Percentiles rank a stretch among this genome's conserved stretches.
Evolutionary conservation across 176 grass and related monocot genomes (phyloP).

Genomic region (Aegilops bicornis): DNA sequence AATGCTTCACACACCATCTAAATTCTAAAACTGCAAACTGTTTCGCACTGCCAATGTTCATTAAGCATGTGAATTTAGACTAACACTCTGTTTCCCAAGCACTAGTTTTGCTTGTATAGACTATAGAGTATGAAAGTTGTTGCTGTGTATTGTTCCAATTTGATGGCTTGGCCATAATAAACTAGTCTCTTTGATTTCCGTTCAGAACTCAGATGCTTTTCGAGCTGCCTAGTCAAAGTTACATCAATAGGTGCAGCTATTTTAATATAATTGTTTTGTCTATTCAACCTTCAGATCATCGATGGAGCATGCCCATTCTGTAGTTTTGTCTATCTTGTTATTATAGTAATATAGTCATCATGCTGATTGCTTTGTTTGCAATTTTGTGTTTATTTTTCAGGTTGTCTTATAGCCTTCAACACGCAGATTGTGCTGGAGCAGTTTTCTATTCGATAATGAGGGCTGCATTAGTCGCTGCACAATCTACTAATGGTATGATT

Average conservation of each 20-base stretch:
- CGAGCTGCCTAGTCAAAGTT: background rate
- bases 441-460: slow-evolving; percentile 76
- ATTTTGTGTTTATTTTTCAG: slow-evolving; percentile 48
- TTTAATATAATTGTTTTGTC: background rate
- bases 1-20: background rate
- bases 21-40: background rate
- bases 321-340: slow-evolving; percentile 13
- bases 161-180: background rate
- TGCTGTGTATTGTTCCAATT: background rate
- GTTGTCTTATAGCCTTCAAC: slow-evolving; percentile 78
- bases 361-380: slow-evolving; percentile 1
- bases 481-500: slow-evolving; percentile 60
- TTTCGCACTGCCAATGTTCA: background rate
- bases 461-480: slow-evolving; percentile 57
- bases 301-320: background rate
- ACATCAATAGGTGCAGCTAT: background rate
- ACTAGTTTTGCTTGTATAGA: background rate
- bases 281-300: background rate
- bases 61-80: background rate
- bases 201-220: slow-evolving; percentile 6
- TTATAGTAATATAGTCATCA: background rate
- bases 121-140: background rate
- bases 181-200: slow-evolving; percentile 1
- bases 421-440: slow-evolving; percentile 82
- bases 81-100: background rate